Base-by-base conservation (phyloP, 2,329 filamentous ascomycete species). In the Arthrobotrys iridis region DNA sequence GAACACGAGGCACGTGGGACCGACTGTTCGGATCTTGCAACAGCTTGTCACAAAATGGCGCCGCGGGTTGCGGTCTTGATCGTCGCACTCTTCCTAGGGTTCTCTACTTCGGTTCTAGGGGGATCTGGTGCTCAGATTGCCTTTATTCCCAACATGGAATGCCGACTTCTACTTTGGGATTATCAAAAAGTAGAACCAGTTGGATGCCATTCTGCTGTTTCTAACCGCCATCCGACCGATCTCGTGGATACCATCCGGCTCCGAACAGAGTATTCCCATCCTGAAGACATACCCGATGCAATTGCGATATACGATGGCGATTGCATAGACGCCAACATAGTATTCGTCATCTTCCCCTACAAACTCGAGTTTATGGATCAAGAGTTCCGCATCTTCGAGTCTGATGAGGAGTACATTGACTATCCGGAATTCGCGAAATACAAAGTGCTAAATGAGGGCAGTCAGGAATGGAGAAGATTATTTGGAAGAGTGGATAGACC, bases 271-370 rank as follows among this genome's bases (percentile, higher is more conserved):
- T 41, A 52, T 8, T 26, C 52, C 1, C 45, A 60, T 26, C n/a
- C 43, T n/a, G 30, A 52, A n/a, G 35, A 30, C 11, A 50, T 59
- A 13, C 64, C 64, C 3, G 20, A 60, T n/a, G 64, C 64, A 18
- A 68, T 68, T 6, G 64, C 52, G 15, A 59, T 68, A 15, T 68
- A 59, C 24, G 30, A 50, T 30, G 41, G 30, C 15, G 48, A 57
- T 10, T 68, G 64, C 15, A 41, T 5, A 6, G 28, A 20, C 20
- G 18, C 18, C 2, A 41, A 33, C 3, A 18, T 50, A 1, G 26
- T 18, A 45, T 48, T 59, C n/a, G 28, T 68, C 3, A 43, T 68
- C 13, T 41, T 68, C 8, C 58, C 57, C 5, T 68, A 68, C 41
- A 59, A 59, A 18, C 24, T 45, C 10, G 5, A 20, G 13, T 18